Conservation (phyloP, 2,329 filamentous ascomycete species). For the Colletotrichum sp. region DNA sequence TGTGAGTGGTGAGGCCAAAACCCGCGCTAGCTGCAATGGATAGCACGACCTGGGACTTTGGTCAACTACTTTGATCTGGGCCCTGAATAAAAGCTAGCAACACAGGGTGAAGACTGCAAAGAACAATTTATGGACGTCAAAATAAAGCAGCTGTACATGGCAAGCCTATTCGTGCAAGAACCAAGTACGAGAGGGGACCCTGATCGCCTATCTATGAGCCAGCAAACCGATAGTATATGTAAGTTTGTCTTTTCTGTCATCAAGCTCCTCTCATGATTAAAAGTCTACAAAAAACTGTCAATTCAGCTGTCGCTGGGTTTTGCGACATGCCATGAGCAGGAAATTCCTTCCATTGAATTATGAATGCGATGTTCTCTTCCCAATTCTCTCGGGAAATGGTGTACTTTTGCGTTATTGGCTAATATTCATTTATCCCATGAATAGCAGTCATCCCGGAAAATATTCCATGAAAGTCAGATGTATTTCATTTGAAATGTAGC, state of each 20-base stretch:
- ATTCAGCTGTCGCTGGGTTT: neutral
- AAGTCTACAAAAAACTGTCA: fast-evolving
- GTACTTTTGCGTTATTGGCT: fast-evolving
- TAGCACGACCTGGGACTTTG: neutral
- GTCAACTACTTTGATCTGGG: neutral
- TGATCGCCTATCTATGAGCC: neutral
- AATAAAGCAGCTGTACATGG: neutral
- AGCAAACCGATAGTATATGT: neutral
- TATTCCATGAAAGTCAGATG: fast-evolving
- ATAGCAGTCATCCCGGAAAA: too few species aligned
- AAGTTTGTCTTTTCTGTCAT: neutral
- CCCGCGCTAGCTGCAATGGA: neutral
- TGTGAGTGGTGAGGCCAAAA: neutral
- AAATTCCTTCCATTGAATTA: neutral
- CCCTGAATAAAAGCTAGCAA: neutral
- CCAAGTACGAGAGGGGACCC: neutral
- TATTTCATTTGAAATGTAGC: fast-evolving
- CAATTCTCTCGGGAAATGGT: fast-evolving
- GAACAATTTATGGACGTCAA: too few species aligned
- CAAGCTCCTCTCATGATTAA: neutral
- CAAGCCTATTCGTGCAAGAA: neutral
- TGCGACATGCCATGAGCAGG: neutral
- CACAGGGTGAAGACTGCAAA: too few species aligned
- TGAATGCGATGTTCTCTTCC: fast-evolving
- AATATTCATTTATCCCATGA: neutral